Base-by-base conservation (phyloP, 768 basidiomycete species). In the Mrakia hoshinonis region DNA sequence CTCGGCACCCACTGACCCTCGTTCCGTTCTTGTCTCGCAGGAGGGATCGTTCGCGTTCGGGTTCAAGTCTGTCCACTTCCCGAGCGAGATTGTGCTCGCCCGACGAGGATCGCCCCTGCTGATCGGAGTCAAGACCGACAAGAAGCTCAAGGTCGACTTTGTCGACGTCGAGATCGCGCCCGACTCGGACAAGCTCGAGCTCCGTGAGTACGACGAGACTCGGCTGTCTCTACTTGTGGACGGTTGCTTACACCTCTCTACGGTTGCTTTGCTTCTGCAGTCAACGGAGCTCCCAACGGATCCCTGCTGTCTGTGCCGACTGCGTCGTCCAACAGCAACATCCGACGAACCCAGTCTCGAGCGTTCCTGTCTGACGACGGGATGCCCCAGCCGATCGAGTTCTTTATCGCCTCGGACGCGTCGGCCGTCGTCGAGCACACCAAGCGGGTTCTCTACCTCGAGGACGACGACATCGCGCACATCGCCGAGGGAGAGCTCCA, bases 11-110 rank as follows among this genome's bases (percentile, higher is more conserved):
- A n/a, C n/a, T n/a, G n/a, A n/a, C n/a, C n/a, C n/a, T n/a, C n/a
- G n/a, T n/a, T n/a, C n/a, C n/a, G n/a, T n/a, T n/a, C n/a, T n/a
- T n/a, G n/a, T n/a, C n/a, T n/a, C n/a, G 20, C 73, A 82, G 81
- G 92, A 99, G 82, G 96, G 96, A 51, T 97, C 96, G 2, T 99
- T 98, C 76, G 96, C 96, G 22, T 95, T 99, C 81, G 93, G 97
- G 75, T 97, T 99, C 89, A 98, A 96, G 83, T 96, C 93, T 6
- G 81, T 80, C 43, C 93, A 98, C 82, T 99, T 87, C 84, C 96
- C 96, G 52, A 90, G 95, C 75, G 91, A 98, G 80, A 86, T 94
- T 74, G 94, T 98, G 74, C 90, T 91, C 64, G 92, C 94, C 70
- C 92, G 94, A 76, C 90, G 96, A 77, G 96, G 96, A 76, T 97